These are phyloP conservation scores for Gremmenia infestans DNA, from an alignment of 2,329 filamentous ascomycete species.

Conservation along the genomic window DNA sequence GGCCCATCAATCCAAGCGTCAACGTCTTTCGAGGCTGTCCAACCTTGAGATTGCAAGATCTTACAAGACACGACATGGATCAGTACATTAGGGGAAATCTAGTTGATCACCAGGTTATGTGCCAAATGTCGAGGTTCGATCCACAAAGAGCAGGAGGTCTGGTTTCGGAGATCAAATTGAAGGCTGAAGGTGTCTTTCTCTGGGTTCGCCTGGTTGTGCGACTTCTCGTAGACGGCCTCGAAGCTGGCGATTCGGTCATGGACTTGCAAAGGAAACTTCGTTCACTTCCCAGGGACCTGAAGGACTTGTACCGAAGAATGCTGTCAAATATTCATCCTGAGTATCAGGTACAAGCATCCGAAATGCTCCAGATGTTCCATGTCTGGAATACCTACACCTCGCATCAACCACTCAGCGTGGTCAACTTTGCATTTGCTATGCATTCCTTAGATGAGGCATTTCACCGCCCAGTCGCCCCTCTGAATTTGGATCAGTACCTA, in stretches of 20 bases:
- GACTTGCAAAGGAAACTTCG: too few species aligned
- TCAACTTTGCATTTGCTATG: too few species aligned
- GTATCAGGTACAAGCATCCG: too few species aligned
- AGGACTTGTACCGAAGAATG: too few species aligned
- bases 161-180: constrained; percentile 2
- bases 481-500: too few species aligned
- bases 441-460: too few species aligned
- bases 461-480: too few species aligned
- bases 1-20: constrained; percentile 15
- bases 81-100: constrained; percentile 17
- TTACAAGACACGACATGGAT: constrained; percentile 23
- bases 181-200: constrained; percentile 19
- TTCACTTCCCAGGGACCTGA: too few species aligned
- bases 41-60: constrained; percentile 18
- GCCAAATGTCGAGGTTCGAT: neutral
- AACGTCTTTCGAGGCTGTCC: constrained; percentile 15
- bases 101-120: constrained; percentile 3
- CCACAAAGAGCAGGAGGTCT: neutral
- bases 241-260: neutral
- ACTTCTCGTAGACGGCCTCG: neutral
- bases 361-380: too few species aligned
- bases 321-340: too few species aligned
- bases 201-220: constrained; percentile 20
- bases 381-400: too few species aligned
- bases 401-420: too few species aligned